Evolutionary conservation across 169 alveolate species (phyloP), one percentile per base, ranked within the genome.

Genomic region (Cryptosporidium sp.): DNA sequence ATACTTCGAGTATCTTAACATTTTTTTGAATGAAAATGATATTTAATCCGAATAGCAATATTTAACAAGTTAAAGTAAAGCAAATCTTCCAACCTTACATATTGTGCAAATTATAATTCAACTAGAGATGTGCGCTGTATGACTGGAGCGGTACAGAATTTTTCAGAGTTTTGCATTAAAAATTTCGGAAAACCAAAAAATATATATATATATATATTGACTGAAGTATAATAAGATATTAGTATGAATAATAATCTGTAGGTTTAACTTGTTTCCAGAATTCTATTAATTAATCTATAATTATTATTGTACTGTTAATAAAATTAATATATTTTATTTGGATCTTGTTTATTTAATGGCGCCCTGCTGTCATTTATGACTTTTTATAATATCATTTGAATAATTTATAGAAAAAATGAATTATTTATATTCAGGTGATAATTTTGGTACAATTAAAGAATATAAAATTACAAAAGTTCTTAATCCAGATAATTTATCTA

Each of bases 371-470:
- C 62, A 69, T n/a, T 21, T 23, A 16, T 73, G 86, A 73, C 86
- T 33, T 23, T 58, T 10, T 12, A 31, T 1, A 50, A 23, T 65
- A n/a, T 65, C 29, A 55, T 23, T 45, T 48, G 12, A 21, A 41
- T 43, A 14, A 43, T 29, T 29, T 10, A n/a, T 9, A 3, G 16
- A 14, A 73, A 73, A 73, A 18, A 73, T 73, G 86, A 73, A 73
- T 4, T 58, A 16, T 73, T 62, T 80, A 18, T 80, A 62, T 67
- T 80, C 80, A 58, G 74, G 89, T 7, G 89, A 80, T 43, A 59
- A 29, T 29, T 65, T 80, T 61, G 89, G 89, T 26, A 50, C 75
- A 0, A 48, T 80, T 29, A 80, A 80, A 37, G 89, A 80, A 35
- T 59, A 62, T 48, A 50, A 62, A 31, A 41, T 62, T 37, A 18